Evolutionary conservation across 2,329 filamentous ascomycete genomes (phyloP), one percentile per base, ranked within the genome.

Genomic region (Ploettnerulaceae sp.): DNA sequence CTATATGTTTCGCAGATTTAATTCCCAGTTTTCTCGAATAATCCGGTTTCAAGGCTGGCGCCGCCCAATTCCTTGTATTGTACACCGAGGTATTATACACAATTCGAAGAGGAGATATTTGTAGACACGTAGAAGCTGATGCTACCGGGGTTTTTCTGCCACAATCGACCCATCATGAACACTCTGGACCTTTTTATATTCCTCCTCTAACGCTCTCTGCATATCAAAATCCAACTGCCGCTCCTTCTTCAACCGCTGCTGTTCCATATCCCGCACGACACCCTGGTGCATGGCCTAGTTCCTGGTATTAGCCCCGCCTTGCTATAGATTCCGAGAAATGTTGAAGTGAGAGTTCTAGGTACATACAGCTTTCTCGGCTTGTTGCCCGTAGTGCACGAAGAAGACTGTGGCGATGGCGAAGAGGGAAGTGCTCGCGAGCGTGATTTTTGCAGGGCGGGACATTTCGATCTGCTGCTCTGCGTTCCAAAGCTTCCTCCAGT

Each of bases 141-240:
- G 39, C 52, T 48, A 57, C 38, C 47, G 47, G 17, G 49, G 48
- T 17, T 51, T 52, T 6, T 51, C 47, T 32, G 48, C 24, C 25
- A 51, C 49, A 21, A 36, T 37, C 1, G 51, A 62, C 17, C 69
- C 71, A 50, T 79, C 72, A 49, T 74, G 76, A 22, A 97, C 90
- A 4, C 72, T 86, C 70, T 98, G 93, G 24, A 89, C 74, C 66
- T 91, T 91, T 65, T 84, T 82, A 67, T 96, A 97, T 66, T 98
- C 87, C 60, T 84, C 79, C 69, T 97, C 90, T 37, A 98, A 72
- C 5, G 77, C 78, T 53, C 76, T 79, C 65, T 98, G 93, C 78
- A 95, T 81, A 55, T 97, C 90, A 62, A 98, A 98, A 64, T 98
- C 93, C 41, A 89, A 79, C 66, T 94, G 87, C 49, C 93, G 83